A percentile compares a stretch with the other conserved stretches of the same genome.
These are phyloP conservation scores for Oleoguttula mirabilis DNA, from an alignment of 495 filamentous ascomycete species.

Conservation along the genomic window DNA sequence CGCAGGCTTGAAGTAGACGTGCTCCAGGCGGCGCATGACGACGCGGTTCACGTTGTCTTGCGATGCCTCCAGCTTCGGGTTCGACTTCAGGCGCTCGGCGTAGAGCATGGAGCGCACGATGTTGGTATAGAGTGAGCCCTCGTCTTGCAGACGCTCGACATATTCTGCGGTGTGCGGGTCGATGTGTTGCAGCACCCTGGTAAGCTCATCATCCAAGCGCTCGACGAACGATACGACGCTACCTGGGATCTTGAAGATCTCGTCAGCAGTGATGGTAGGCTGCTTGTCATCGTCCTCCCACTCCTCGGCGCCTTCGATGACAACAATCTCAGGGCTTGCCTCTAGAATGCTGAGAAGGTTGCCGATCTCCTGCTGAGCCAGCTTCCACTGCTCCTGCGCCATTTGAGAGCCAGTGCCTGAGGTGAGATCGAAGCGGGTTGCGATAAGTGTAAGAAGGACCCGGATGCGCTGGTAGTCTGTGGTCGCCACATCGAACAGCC, in stretches of 20 bases:
- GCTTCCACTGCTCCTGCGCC: conserved; percentile 94
- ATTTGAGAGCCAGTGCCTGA: conserved; percentile 73
- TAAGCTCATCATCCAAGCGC: conserved; percentile 94
- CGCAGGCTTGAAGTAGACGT: conserved; percentile 97
- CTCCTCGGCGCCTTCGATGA: conserved; percentile 89
- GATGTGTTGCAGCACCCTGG: conserved; percentile 85
- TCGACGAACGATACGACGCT: conserved; percentile 91
- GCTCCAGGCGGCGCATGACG: conserved; percentile 85
- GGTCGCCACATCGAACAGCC: conserved; percentile 73
- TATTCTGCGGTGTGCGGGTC: conserved; percentile 98
- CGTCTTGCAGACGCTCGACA: conserved; percentile 85
- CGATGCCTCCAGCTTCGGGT: conserved; percentile 56
- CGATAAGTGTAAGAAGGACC: conserved; percentile 81
- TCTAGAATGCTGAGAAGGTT: conserved; percentile 70
- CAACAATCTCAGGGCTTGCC: conserved; percentile 57
- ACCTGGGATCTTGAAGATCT: conserved; percentile 79
- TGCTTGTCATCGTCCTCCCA: conserved; percentile 98
- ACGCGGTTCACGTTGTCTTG: conserved; percentile 83
- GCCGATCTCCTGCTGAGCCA: conserved; percentile 73
- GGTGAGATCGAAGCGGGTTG: conserved; percentile 87
- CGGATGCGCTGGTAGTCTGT: conserved; percentile 92
- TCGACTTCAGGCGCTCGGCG: conserved; percentile 62
- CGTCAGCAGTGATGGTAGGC: conserved; percentile 54
- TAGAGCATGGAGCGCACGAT: conserved; percentile 80
- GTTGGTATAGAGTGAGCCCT: conserved; percentile 82